Conservation (phyloP, 495 filamentous ascomycete species). For the Daldinia vernicosa region DNA sequence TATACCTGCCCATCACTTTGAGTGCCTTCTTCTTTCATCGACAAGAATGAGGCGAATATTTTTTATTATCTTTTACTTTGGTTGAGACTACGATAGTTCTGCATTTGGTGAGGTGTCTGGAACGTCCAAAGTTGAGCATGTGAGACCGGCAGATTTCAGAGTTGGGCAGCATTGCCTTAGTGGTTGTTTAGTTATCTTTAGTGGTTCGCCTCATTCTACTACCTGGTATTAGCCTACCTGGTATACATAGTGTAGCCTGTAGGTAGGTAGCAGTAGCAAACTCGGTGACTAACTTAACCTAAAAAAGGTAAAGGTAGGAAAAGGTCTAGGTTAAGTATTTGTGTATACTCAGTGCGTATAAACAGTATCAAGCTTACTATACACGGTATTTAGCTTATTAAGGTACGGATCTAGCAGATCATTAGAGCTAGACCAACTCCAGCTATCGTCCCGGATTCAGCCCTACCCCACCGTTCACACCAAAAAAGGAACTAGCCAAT, state of each 20-base stretch:
- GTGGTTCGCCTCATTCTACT: neutral
- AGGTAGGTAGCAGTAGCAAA: too few species aligned
- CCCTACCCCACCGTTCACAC: neutral
- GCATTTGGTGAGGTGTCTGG: neutral
- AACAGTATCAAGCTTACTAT: neutral
- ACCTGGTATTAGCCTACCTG: too few species aligned
- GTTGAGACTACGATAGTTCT: constrained; percentile 1
- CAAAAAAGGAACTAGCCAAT: neutral
- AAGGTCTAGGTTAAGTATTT: neutral
- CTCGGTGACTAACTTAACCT: neutral
- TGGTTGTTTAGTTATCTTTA: neutral
- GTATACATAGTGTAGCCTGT: too few species aligned
- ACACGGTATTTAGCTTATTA: neutral
- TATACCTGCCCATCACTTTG: neutral
- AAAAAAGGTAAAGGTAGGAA: neutral
- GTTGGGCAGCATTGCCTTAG: constrained; percentile 6
- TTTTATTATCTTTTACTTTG: neutral
- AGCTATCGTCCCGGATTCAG: neutral
- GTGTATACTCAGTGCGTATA: neutral
- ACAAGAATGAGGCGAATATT: neutral
- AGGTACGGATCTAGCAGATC: neutral
- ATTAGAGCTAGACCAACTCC: neutral
- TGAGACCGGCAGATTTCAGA: neutral
- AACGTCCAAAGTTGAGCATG: neutral
- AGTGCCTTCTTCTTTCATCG: neutral